Evolutionary conservation across 352 stramenopile species (phyloP), one percentile per base, ranked within the genome.

Genomic region (Phytopythium helicoides): DNA sequence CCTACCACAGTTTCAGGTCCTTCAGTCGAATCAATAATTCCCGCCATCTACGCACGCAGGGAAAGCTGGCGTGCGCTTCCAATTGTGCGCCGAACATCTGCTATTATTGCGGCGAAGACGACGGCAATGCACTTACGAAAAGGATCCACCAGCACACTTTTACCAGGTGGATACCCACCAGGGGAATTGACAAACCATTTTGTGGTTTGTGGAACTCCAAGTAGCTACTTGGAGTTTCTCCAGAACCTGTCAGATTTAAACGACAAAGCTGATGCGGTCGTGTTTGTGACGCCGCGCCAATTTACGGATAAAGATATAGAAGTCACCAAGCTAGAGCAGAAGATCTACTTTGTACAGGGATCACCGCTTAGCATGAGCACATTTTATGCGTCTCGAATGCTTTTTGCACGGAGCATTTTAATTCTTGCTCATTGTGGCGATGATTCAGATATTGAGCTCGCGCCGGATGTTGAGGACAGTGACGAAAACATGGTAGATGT

Each of bases 401-500:
- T 74, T 16, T 55, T 75, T 28, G 73, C 77, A 3, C 73, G 70
- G 19, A 87, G 78, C 26, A 87, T 92, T 40, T 64, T 92, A 28
- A 89, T 92, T 56, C 73, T 86, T 52, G 72, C 74, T 25, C 87
- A 83, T 39, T 87, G 75, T 35, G 74, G 73, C 10, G 62, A 72
- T 12, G 70, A 73, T 15, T 76, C 58, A 21, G 71, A 69, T 2
- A 57, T 64, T 9, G 67, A 59, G 3, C 42, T 69, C 9, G 56
- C 72, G 6, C 28, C 56, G 8, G 62, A 68, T 6, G 53, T 60
- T 2, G 76, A 76, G 40, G 64, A 64, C 1, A 66, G 70, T 47
- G 78, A 89, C 42, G 78, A 89, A 41, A 86, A 92, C 47, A 89
- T 89, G 74, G 74, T 75, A 1, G 78, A 89, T 25, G 76, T 87